Evolutionary conservation across 225 moss, liverwort and hornwort species (phyloP).

Genomic region (Pseudoscleropodium purum): DNA sequence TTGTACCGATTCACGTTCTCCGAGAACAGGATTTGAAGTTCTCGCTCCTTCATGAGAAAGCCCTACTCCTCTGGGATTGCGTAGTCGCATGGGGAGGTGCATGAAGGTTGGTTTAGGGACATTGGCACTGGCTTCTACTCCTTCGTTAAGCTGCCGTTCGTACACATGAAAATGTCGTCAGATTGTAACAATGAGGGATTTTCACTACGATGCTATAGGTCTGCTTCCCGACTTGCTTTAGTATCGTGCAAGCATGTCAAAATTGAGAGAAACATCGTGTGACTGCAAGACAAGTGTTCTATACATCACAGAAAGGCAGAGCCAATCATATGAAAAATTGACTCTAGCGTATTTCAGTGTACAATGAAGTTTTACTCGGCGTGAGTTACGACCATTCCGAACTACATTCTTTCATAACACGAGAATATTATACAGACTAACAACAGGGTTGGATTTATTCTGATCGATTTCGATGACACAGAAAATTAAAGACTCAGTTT

Average conservation of each 20-base stretch:
- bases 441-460: background rate
- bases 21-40: background rate
- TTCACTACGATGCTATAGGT: background rate
- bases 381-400: background rate
- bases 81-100: conserved; percentile 22
- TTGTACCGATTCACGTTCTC: conserved; percentile 1
- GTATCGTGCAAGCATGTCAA: background rate
- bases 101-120: conserved; percentile 11
- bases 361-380: background rate
- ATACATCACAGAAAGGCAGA: background rate
- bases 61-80: conserved; percentile 38
- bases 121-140: conserved; percentile 4
- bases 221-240: background rate
- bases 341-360: background rate
- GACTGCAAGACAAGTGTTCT: background rate
- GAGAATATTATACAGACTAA: background rate
- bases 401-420: background rate
- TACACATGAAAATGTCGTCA: background rate
- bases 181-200: background rate
- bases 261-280: background rate
- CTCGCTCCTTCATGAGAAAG: conserved; percentile 12
- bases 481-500: background rate
- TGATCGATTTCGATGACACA: background rate
- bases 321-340: background rate
- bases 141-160: conserved; percentile 10